Base-by-base conservation (phyloP, 495 filamentous ascomycete species). In the Staphylotrichum tortipilum region DNA sequence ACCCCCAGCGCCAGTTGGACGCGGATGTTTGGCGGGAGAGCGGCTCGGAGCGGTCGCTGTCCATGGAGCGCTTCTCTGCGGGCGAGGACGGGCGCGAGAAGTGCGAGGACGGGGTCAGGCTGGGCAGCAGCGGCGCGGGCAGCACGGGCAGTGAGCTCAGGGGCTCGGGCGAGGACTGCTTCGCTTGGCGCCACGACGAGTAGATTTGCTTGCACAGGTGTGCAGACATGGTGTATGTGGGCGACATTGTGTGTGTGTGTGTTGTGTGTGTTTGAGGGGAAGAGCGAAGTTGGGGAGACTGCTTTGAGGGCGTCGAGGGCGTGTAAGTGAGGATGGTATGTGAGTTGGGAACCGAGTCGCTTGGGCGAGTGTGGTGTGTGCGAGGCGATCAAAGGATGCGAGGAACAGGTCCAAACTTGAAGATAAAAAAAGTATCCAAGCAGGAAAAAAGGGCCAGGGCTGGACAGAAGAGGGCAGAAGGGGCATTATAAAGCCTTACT, bases 171-270 rank as follows among this genome's bases (percentile, higher is more conserved):
- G 68, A 65, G 4, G 62, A 57, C 45, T 68, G 60, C 30, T 62
- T 57, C 29, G 64, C 63, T 44, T 71, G 69, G 44, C 59, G 52
- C 67, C 70, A 74, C 5, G 73, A 74, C 29, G 66, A 61, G 64
- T 66, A 68, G 58, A 76, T 75, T 52, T 75, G 60, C 59, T 69
- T 73, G 69, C 72, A 75, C 58, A 76, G 57, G 48, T 76, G 73
- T 59, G 71, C 71, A 7, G 71, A 71, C 70, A 76, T 75, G 43
- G 73, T 76, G 61, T 76, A 71, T 12, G 73, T 75, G 44, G 73
- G 73, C 47, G 71, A 70, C 73, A 76, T 76, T 40, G 41, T 64
- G 54, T 22, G 11, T 31, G 22, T 52, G 22, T 49, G 43, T 30
- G 41, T 49, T 54, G n/a, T n/a, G n/a, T n/a, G n/a, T n/a, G n/a